Evolutionary conservation across 2,329 filamentous ascomycete species (phyloP).

Genomic region (Apiospora phragmitis): DNA sequence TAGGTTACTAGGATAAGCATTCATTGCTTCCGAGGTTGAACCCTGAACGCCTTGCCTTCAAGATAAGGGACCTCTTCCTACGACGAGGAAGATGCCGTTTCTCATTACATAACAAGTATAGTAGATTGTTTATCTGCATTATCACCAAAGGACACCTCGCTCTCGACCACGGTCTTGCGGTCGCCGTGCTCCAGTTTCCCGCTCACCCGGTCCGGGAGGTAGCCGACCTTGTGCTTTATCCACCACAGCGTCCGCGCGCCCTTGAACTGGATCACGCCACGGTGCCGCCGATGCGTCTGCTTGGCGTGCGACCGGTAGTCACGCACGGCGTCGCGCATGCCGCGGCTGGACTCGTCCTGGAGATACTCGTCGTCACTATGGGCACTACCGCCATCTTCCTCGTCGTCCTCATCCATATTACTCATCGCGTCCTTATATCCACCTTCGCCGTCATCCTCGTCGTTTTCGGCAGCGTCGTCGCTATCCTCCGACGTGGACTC

Average conservation of each 20-base stretch:
- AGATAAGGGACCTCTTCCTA: no score
- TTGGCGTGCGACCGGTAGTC: constrained; percentile 8
- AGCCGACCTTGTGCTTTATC: constrained; percentile 12
- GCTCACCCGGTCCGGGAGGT: constrained; percentile 10
- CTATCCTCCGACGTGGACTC: not conserved
- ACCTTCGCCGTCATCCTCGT: not conserved
- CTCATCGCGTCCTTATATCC: not conserved
- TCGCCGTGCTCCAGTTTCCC: constrained; percentile 9
- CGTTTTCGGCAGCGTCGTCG: not conserved
- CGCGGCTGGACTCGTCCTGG: not conserved
- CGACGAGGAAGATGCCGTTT: no score
- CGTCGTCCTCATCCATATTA: not conserved
- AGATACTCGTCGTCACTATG: not conserved
- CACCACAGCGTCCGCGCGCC: constrained; percentile 11
- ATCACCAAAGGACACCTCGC: no score
- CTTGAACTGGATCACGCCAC: constrained; percentile 12
- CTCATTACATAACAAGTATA: no score
- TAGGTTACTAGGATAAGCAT: no score
- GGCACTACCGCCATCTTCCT: not conserved
- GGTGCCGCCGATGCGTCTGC: constrained; percentile 11
- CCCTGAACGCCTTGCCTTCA: no score
- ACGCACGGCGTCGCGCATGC: constrained; percentile 7
- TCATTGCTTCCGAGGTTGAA: no score
- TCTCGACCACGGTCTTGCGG: constrained; percentile 5
- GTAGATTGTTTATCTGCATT: no score